Evolutionary conservation across 305 asterid genomes (phyloP).

Genomic region (Lippia alba): DNA sequence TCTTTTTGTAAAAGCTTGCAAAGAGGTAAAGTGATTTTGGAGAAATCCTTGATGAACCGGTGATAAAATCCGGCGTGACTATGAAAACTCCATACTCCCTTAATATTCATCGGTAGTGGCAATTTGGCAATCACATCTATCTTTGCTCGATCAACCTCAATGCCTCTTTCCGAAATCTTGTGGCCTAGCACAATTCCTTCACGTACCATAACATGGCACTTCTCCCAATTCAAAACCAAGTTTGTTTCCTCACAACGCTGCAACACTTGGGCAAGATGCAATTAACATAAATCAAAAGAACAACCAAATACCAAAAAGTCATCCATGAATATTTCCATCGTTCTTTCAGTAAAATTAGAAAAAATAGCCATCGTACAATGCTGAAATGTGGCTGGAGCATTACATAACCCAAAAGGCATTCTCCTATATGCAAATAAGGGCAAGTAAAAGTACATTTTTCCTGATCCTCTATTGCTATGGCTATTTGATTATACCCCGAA

Average conservation of each 20-base stretch:
- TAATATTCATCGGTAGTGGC: not conserved
- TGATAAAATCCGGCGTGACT: not conserved
- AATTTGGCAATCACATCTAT: not conserved
- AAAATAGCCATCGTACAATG: not conserved
- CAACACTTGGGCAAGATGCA: not conserved
- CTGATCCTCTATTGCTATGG: not conserved
- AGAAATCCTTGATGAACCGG: conserved; percentile 4
- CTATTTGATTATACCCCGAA: not conserved
- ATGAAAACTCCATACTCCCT: not conserved
- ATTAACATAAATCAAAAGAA: not conserved
- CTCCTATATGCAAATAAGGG: not conserved
- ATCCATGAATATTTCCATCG: not conserved
- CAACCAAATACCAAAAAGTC: not conserved
- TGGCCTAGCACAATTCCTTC: not conserved
- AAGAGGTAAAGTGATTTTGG: not conserved
- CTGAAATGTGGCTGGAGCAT: no score
- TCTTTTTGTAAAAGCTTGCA: not conserved
- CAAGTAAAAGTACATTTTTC: not conserved
- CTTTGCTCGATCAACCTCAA: not conserved
- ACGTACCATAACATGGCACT: not conserved
- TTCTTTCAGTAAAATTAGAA: not conserved
- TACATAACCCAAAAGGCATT: not conserved
- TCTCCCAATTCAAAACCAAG: not conserved
- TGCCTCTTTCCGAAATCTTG: not conserved
- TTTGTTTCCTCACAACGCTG: not conserved